phyloP scores from a whole-genome alignment of 768 basidiomycete genomes.

The Boletus rubropictus region DNA sequence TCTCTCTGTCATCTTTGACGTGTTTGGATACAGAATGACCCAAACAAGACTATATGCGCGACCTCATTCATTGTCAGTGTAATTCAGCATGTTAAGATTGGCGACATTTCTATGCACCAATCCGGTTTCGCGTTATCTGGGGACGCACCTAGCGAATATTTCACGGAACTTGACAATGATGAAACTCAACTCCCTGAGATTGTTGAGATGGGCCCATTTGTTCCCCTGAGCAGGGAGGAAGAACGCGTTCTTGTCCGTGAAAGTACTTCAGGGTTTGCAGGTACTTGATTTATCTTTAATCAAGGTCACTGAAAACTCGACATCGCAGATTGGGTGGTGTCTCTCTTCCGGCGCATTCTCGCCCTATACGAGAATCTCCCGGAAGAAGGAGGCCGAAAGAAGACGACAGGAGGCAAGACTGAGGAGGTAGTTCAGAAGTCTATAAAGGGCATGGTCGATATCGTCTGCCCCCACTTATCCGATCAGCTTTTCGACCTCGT shows the following conservation, averaged over 20 bases:
- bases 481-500: slow-evolving; percentile 75
- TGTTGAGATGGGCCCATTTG: slow-evolving; percentile 31
- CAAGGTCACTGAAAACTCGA: not conserved
- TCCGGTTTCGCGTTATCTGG: slow-evolving; percentile 50
- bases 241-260: slow-evolving; percentile 71
- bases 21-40: slow-evolving; percentile 55
- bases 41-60: slow-evolving; percentile 71
- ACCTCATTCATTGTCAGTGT: slow-evolving; percentile 72
- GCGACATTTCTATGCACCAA: slow-evolving; percentile 62
- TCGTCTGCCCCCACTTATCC: slow-evolving; percentile 66
- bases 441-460: slow-evolving; percentile 74
- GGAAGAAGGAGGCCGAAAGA: slow-evolving; percentile 87
- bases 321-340: slow-evolving; percentile 67
- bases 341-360: slow-evolving; percentile 71
- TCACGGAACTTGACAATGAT: slow-evolving; percentile 48
- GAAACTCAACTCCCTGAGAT: slow-evolving; percentile 48
- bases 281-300: slow-evolving; percentile 32
- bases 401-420: slow-evolving; percentile 78
- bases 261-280: slow-evolving; percentile 73
- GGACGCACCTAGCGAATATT: slow-evolving; percentile 48
- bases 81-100: slow-evolving; percentile 72
- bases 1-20: not conserved
- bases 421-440: slow-evolving; percentile 72
- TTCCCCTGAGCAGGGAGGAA: slow-evolving; percentile 50
- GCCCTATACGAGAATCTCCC: slow-evolving; percentile 89